Percentiles rank a stretch among this genome's conserved stretches.
Evolutionary conservation across 148 eudicot genomes (phyloP).

Genomic region (Vaccinium corymbosum): DNA sequence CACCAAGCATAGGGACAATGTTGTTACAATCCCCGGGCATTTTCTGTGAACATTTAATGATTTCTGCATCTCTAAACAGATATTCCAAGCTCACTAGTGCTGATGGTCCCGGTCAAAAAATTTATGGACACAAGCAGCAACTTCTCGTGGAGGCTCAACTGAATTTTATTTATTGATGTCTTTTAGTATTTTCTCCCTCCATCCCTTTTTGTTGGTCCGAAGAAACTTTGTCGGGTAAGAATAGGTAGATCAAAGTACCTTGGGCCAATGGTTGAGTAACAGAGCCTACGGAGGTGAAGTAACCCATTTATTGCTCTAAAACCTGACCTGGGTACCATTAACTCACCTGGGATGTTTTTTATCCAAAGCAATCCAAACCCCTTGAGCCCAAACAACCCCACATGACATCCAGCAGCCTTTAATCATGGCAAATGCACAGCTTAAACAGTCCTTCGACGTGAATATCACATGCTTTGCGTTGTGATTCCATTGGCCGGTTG

Average conservation of each 20-base stretch:
- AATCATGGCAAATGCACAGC: neutral
- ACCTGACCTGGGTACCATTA: neutral
- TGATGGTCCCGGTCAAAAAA: neutral
- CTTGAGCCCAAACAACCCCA: neutral
- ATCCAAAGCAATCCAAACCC: neutral
- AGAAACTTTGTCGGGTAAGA: neutral
- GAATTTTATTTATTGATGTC: neutral
- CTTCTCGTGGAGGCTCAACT: neutral
- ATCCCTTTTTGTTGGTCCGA: neutral
- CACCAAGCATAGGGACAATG: neutral
- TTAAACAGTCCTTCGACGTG: neutral
- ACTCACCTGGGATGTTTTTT: neutral
- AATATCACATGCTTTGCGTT: neutral
- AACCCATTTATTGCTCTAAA: no score
- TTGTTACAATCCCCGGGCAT: neutral
- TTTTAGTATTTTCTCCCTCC: neutral
- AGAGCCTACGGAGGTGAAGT: neutral
- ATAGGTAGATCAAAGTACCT: neutral
- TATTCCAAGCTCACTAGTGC: neutral
- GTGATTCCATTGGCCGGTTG: neutral
- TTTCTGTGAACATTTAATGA: no score
- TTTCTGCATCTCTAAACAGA: neutral
- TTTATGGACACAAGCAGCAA: neutral
- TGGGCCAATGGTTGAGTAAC: neutral
- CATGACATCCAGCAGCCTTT: neutral